Evolutionary conservation across 306 rosid species (phyloP).

Genomic region (Dryas alaskensis): DNA sequence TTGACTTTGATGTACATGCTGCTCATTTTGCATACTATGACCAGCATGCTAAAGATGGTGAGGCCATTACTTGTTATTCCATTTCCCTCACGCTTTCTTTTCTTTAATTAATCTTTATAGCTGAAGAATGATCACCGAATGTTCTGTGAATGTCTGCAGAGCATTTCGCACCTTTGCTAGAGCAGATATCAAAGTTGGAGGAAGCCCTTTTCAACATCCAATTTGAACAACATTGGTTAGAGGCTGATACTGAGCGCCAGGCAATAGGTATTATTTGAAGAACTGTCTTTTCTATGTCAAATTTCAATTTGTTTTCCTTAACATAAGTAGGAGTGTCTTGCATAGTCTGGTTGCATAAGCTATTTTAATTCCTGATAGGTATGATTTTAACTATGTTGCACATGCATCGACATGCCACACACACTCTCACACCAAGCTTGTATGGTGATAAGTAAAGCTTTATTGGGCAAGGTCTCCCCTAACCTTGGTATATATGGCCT

Average conservation of each 20-base stretch:
- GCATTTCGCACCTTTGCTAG: constrained; percentile 82
- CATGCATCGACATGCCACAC: neutral
- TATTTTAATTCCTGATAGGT: neutral
- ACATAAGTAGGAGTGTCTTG: neutral
- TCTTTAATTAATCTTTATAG: neutral
- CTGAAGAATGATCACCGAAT: constrained; percentile 9
- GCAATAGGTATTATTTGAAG: constrained; percentile 61
- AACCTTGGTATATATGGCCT: constrained; percentile 14
- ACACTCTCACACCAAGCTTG: neutral
- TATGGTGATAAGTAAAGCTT: neutral
- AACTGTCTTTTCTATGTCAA: constrained; percentile 7
- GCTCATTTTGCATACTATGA: constrained; percentile 70
- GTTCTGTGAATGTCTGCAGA: constrained; percentile 48
- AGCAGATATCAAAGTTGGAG: constrained; percentile 84
- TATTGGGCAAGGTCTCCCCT: neutral
- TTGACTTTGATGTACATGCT: constrained; percentile 80
- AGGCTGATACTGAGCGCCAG: constrained; percentile 92
- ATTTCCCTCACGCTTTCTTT: neutral
- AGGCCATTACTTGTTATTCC: constrained; percentile 16
- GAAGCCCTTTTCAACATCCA: constrained; percentile 87
- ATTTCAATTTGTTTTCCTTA: neutral
- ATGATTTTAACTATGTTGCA: neutral
- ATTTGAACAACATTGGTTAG: constrained; percentile 96
- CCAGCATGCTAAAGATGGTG: constrained; percentile 95
- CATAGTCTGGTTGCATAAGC: neutral